Evolutionary conservation across 2,329 filamentous ascomycete genomes (phyloP), one percentile per base, ranked within the genome.

Genomic region (Sporothrix pseudoabietina): DNA sequence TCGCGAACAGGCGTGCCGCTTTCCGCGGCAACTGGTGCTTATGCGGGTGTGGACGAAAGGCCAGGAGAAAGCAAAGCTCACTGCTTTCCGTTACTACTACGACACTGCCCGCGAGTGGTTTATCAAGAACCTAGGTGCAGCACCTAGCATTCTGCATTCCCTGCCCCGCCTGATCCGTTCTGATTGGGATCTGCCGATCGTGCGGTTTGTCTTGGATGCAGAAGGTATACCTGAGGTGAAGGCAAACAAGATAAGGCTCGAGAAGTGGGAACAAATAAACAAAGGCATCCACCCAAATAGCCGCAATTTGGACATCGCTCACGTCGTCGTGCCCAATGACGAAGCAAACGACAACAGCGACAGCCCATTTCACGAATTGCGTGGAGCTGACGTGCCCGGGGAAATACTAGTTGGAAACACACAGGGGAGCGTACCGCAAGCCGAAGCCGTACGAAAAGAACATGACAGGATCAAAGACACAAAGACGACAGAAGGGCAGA

Each of bases 151-250:
- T 39, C 19, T 47, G 9, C 22, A 35, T 16, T 22, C 69, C 0
- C 55, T 71, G 41, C 69, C 69, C 9, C 69, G 69, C 22, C 41
- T 71, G 22, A 71, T 71, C 41, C 39, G 41, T 12, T 71, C 69
- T 7, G 41, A 63, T 55, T 14, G 32, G 6, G 69, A 71, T 32
- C 7, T 44, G 12, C 22, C 54, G 6, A 47, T 71, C 9, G 55
- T 71, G 7, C 8, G 35, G 32, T 30, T 47, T 0, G 16, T 71
- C 4, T 14, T 71, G 41, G 41, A 52, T 26, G n/a, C 6, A 19
- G 52, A 71, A 14, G 35, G 35, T 14, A 19, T 59, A 7, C 14
- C 1, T 5, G 55, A 10, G 14, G 55, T 35, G 8, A 19, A 19
- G 16, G 30, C 10, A 59, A 26, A 55, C 52, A 55, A 55, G 14